These are phyloP conservation scores for Hordeum pubiflorum DNA, from an alignment of 202 grass and related monocot genomes.

Conservation along the genomic window DNA sequence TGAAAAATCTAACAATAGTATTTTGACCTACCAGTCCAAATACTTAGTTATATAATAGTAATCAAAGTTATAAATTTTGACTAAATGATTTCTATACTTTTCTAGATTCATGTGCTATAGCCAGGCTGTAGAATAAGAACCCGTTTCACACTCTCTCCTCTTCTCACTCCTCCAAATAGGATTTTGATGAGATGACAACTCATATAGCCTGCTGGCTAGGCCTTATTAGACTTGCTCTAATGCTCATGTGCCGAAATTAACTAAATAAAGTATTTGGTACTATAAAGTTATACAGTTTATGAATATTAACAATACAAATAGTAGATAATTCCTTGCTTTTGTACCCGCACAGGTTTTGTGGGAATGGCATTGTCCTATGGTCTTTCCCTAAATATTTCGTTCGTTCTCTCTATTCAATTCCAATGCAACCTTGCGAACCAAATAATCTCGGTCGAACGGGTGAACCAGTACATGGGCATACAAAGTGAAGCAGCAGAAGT, in stretches of 20 bases:
- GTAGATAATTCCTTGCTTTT: neutral
- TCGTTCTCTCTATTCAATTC: constrained; percentile 70
- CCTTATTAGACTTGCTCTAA: neutral
- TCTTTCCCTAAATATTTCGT: constrained; percentile 64
- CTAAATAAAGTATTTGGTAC: neutral
- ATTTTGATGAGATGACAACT: too few species aligned
- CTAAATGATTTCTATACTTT: neutral
- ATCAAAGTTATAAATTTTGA: neutral
- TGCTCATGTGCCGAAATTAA: neutral
- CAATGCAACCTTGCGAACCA: constrained; percentile 69
- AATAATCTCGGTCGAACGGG: constrained; percentile 85
- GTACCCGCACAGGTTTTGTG: constrained; percentile 54
- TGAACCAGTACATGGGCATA: constrained; percentile 83
- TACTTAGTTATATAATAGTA: neutral
- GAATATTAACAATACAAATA: neutral
- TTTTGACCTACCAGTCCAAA: neutral
- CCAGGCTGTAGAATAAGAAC: too few species aligned
- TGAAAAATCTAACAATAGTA: neutral
- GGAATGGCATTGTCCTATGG: constrained; percentile 91
- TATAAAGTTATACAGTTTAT: neutral
- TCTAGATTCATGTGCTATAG: too few species aligned
- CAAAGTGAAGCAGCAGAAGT: constrained; percentile 63
- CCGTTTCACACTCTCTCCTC: too few species aligned
- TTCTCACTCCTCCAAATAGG: too few species aligned
- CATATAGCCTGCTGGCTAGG: too few species aligned